Evolutionary conservation across 257 asterid species (phyloP).

Genomic region (Cruciata laevipes): DNA sequence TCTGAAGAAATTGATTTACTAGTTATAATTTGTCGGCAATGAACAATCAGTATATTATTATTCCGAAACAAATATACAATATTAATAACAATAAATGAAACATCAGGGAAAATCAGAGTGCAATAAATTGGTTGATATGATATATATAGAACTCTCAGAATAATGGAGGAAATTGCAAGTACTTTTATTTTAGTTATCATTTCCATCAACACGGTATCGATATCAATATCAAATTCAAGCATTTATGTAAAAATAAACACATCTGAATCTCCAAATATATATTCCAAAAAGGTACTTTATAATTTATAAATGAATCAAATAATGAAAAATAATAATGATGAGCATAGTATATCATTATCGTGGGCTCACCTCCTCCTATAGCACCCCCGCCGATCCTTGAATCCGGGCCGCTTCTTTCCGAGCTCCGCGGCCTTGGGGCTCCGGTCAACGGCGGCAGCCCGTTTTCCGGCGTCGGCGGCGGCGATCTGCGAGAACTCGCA

Average conservation of each 20-base stretch:
- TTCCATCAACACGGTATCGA: not conserved
- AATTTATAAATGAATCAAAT: not conserved
- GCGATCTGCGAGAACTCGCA: conserved; percentile 3
- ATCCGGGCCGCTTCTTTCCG: conserved; percentile 24
- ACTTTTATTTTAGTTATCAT: too few relatives aligned
- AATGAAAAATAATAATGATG: not conserved
- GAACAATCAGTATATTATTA: not conserved
- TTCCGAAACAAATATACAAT: too few relatives aligned
- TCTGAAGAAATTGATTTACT: not conserved
- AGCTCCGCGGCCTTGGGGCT: conserved; percentile 10
- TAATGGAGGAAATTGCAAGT: too few relatives aligned
- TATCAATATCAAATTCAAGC: not conserved
- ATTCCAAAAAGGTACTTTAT: not conserved
- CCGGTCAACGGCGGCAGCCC: conserved; percentile 21
- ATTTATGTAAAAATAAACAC: too few relatives aligned
- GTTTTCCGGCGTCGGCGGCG: conserved; percentile 30
- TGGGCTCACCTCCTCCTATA: conserved; percentile 54
- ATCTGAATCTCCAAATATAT: not conserved
- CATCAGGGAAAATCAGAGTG: not conserved
- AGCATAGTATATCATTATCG: not conserved
- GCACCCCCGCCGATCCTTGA: conserved; percentile 55
- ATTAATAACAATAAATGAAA: not conserved
- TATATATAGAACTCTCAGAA: too few relatives aligned
- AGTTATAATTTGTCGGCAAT: not conserved
- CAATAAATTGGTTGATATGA: not conserved